phyloP scores from a whole-genome alignment of 345 rosid species.

The Eucalyptus marginata region DNA sequence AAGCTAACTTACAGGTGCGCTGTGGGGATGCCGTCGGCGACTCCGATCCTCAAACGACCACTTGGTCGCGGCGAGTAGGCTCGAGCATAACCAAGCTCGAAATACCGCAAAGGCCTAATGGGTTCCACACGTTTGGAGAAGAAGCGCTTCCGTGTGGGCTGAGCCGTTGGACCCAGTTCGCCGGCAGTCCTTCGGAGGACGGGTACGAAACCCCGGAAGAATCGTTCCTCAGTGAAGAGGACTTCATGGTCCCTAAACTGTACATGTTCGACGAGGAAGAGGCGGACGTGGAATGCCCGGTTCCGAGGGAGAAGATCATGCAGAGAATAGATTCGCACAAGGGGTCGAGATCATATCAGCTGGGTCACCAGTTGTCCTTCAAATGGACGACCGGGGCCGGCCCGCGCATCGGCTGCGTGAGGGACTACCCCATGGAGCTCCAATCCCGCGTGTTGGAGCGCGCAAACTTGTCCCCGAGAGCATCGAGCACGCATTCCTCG shows the following conservation, averaged over 20 bases:
- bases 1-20: background rate
- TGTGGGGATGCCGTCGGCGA: background rate
- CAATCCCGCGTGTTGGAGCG: slow-evolving; percentile 59
- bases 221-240: slow-evolving; percentile 50
- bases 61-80: slow-evolving; percentile 7
- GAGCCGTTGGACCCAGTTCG: background rate
- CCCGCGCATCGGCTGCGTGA: slow-evolving; percentile 90
- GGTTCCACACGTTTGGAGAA: background rate
- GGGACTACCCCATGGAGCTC: slow-evolving; percentile 87
- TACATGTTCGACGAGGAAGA: slow-evolving; percentile 53
- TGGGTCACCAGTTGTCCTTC: slow-evolving; percentile 63
- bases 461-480: slow-evolving; percentile 63
- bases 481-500: background rate
- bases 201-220: slow-evolving; percentile 81
- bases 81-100: slow-evolving; percentile 27
- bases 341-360: slow-evolving; percentile 55
- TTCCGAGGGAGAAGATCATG: slow-evolving; percentile 68
- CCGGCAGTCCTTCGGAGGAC: slow-evolving; percentile 13
- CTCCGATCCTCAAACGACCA: slow-evolving; percentile 5
- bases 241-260: slow-evolving; percentile 44
- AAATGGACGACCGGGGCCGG: slow-evolving; percentile 95
- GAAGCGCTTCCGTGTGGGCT: background rate
- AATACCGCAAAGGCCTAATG: slow-evolving; percentile 11
- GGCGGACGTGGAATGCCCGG: slow-evolving; percentile 34
- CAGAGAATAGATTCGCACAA: slow-evolving; percentile 71